A percentile compares a stretch with the other conserved stretches of the same genome.
phyloP scores from a whole-genome alignment of 2,329 filamentous ascomycete species.

The Blastomyces gilchristii region DNA sequence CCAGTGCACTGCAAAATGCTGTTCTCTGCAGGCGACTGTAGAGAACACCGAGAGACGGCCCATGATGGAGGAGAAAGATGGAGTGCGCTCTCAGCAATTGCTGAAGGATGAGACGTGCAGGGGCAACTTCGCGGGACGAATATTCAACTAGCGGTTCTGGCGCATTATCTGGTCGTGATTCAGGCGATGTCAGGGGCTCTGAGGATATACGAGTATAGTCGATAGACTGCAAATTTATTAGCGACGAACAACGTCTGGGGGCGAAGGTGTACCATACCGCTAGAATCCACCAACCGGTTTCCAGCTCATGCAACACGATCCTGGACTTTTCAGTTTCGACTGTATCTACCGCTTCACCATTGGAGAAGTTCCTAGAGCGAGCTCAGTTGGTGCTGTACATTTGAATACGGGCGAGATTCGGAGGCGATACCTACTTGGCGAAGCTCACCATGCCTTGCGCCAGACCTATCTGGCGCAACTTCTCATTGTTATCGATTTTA shows the following conservation, averaged over 20 bases:
- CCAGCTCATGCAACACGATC: conserved; percentile 76
- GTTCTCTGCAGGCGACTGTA: conserved; percentile 54
- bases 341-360: conserved; percentile 63
- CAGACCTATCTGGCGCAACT: conserved; percentile 82
- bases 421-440: conserved; percentile 46
- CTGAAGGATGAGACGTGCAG: conserved; percentile 62
- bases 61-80: conserved; percentile 81
- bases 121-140: conserved; percentile 82
- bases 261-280: conserved; percentile 49
- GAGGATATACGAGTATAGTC: conserved; percentile 66
- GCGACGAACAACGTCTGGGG: conserved; percentile 9
- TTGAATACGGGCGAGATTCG: conserved; percentile 8
- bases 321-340: conserved; percentile 87
- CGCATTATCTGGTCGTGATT: conserved; percentile 24
- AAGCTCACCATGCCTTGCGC: conserved; percentile 96
- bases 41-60: conserved; percentile 59
- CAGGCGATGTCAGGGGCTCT: conserved; percentile 36
- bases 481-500: conserved; percentile 60
- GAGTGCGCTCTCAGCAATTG: conserved; percentile 76
- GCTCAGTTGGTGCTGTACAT: conserved; percentile 9
- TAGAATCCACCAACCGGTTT: conserved; percentile 89
- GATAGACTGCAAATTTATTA: conserved; percentile 50
- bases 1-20: conserved; percentile 61
- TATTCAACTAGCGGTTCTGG: conserved; percentile 55
- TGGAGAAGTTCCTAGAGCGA: conserved; percentile 60